These are phyloP conservation scores for Blepharisma stoltei DNA, from an alignment of 73 alveolate species.

Conservation along the genomic window DNA sequence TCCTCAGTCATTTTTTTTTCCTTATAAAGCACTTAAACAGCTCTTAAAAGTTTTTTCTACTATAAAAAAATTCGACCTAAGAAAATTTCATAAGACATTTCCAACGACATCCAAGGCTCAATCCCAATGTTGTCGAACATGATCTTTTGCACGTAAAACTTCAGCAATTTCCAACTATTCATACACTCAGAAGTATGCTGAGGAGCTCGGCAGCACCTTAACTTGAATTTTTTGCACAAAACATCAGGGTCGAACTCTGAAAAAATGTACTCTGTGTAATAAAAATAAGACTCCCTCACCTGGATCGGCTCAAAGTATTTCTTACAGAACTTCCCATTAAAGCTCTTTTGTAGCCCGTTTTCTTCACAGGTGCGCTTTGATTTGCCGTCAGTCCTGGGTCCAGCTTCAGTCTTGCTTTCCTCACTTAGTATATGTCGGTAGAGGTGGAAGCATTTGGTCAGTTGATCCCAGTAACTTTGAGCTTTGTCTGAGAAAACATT, in stretches of 20 bases:
- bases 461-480: too few species aligned
- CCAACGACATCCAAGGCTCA: neutral
- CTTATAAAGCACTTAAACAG: too few species aligned
- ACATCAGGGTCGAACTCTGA: neutral
- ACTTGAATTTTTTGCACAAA: neutral
- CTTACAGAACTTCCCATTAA: neutral
- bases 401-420: too few species aligned
- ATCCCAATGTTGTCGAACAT: constrained; percentile 14
- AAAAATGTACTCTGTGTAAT: constrained; percentile 17
- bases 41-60: too few species aligned
- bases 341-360: neutral
- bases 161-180: neutral
- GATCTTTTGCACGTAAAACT: neutral
- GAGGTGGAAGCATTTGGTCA: too few species aligned
- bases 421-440: too few species aligned
- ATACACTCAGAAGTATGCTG: neutral
- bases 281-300: constrained; percentile 12
- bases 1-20: too few species aligned
- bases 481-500: too few species aligned
- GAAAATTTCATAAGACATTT: too few species aligned
- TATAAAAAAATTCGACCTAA: too few species aligned
- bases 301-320: neutral
- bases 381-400: too few species aligned
- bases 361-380: too few species aligned
- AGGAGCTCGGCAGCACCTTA: constrained; percentile 5